Evolutionary conservation across 805 yeast genomes (phyloP), one percentile per base, ranked within the genome.

Genomic region (Candida suzukii): DNA sequence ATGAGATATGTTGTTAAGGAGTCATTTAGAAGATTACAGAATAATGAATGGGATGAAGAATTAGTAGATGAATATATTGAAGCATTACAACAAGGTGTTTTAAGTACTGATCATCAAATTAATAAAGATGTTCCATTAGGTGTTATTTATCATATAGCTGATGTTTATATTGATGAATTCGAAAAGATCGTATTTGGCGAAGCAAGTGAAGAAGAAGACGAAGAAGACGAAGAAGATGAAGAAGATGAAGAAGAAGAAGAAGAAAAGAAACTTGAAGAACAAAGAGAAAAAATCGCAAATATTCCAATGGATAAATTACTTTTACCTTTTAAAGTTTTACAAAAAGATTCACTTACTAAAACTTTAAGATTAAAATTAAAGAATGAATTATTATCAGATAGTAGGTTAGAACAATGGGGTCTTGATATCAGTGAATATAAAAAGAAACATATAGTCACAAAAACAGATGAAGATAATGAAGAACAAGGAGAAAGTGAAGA

Each of bases 111-210:
- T 47, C 18, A 31, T n/a, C n/a, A 17, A 12, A 12, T 31, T 5
- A 16, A 31, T 12, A 58, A 63, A 30, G 71, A 74, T 47, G 67
- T 80, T 20, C 82, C 95, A 35, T 75, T 74, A 49, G 93, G 93
- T 20, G 71, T 93, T 40, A 81, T 95, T 16, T 77, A 84, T 58
- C 99, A 91, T 65, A 61, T 91, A 32, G 71, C 85, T 45, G 98
- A 93, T 63, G 78, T 93, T 7, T 79, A 77, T 57, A 60, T 85
- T 30, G 97, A 88, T 51, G 99, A 91, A 63, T 63, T 91, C 45
- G 95, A 84, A 54, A 73, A 72, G 46, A 74, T 81, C 2, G 57
- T 82, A 41, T 76, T 76, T 46, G 71, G 66, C 29, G 74, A 68
- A 8, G 55, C 66, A 40, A 68, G 70, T 31, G 72, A 68, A 25